phyloP scores from a whole-genome alignment of 179 eudicot genomes.

The Spinacia oleracea region DNA sequence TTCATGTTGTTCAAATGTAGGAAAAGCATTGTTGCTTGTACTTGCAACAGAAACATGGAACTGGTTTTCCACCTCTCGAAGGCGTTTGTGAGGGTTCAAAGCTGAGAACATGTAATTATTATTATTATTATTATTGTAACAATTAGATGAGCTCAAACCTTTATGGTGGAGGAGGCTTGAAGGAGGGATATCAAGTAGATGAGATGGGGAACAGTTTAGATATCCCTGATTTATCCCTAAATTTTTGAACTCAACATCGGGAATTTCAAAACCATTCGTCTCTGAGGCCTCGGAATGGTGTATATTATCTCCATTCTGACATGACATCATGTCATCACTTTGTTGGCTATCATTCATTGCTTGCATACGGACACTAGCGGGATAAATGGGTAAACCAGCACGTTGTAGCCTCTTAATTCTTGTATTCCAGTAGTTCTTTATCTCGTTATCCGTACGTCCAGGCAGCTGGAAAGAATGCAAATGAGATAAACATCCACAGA shows the following conservation, averaged over 20 bases:
- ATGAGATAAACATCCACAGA: background rate
- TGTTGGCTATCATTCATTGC: conserved; percentile 50
- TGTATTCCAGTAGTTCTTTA: conserved; percentile 74
- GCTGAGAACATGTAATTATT: conserved; percentile 34
- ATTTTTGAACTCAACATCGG: conserved; percentile 47
- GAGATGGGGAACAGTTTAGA: conserved; percentile 31
- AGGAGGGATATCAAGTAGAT: conserved; percentile 41
- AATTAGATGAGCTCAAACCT: conserved; percentile 30
- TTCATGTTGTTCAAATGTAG: conserved; percentile 40
- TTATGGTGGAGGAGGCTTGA: conserved; percentile 37
- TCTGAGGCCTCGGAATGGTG: conserved; percentile 41
- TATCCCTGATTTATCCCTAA: conserved; percentile 39
- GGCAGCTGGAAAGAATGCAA: conserved; percentile 52
- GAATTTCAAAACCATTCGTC: conserved; percentile 41
- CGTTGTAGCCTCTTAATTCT: conserved; percentile 66
- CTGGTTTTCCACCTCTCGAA: conserved; percentile 41
- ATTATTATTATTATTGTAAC: no score
- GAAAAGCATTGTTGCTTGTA: conserved; percentile 30
- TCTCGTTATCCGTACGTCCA: conserved; percentile 80
- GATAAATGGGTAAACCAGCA: conserved; percentile 63
- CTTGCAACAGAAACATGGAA: conserved; percentile 32
- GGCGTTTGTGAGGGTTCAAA: conserved; percentile 54
- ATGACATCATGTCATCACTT: conserved; percentile 36
- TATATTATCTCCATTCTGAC: conserved; percentile 34
- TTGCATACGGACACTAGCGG: conserved; percentile 50